phyloP scores from a whole-genome alignment of 75 land plant species.

The Pinus tabuliformis region DNA sequence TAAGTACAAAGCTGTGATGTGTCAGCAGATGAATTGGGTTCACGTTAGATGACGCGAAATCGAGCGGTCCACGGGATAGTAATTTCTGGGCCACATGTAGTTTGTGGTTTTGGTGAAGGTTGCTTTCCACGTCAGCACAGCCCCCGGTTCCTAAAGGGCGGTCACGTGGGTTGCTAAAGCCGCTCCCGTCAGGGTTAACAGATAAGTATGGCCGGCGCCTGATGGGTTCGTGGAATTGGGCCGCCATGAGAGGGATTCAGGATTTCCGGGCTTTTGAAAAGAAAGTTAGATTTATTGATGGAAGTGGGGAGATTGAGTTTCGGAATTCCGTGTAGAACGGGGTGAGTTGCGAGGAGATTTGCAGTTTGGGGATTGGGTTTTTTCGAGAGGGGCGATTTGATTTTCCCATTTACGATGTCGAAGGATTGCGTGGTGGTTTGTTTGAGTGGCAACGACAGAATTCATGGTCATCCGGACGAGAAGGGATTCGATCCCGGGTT shows the following conservation, averaged over 20 bases:
- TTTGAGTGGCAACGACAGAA: too few species aligned
- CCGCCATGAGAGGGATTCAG: neutral
- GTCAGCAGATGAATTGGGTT: too few species aligned
- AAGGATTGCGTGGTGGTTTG: neutral
- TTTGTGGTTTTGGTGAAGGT: neutral
- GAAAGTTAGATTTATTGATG: neutral
- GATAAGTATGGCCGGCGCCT: neutral
- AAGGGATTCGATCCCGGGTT: slow-evolving; percentile 10
- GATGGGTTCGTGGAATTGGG: neutral
- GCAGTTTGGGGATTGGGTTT: too few species aligned
- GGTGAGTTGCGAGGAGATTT: neutral
- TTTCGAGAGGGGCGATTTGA: neutral
- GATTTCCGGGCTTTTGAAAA: neutral
- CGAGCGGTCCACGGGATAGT: too few species aligned
- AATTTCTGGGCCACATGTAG: neutral
- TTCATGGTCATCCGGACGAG: neutral
- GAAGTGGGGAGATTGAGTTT: neutral
- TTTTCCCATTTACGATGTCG: neutral
- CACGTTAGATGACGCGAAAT: too few species aligned
- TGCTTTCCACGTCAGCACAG: neutral
- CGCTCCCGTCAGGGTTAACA: neutral
- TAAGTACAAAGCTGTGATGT: too few species aligned
- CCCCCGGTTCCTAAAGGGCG: too few species aligned
- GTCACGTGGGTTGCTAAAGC: neutral
- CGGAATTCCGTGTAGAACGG: neutral